Evolutionary conservation across 2,329 filamentous ascomycete genomes (phyloP).

Genomic region (Aspergillus sp.): DNA sequence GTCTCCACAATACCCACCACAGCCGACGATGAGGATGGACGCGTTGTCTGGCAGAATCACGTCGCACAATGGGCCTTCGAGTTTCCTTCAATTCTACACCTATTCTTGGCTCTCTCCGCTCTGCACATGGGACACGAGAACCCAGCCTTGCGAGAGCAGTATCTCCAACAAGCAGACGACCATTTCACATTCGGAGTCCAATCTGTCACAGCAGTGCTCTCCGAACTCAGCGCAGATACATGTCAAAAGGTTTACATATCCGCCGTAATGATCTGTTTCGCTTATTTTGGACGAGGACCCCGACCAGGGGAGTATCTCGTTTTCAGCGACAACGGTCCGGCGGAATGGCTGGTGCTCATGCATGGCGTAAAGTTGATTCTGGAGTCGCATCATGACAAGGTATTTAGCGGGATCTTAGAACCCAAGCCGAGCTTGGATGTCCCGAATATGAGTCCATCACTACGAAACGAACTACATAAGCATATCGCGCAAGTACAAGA

Average conservation of each 20-base stretch:
- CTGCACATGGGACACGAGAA: constrained; percentile 20
- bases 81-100: constrained; percentile 27
- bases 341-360: constrained; percentile 29
- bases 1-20: constrained; percentile 16
- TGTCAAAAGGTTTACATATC: constrained; percentile 30
- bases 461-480: constrained; percentile 12
- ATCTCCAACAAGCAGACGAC: constrained; percentile 21
- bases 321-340: constrained; percentile 21
- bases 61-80: constrained; percentile 23
- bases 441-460: constrained; percentile 3
- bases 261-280: constrained; percentile 25
- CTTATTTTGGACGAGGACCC: constrained; percentile 28
- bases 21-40: constrained; percentile 13
- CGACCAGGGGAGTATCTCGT: constrained; percentile 25
- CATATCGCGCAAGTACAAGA: constrained; percentile 10
- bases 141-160: constrained; percentile 13
- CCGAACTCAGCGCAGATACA: constrained; percentile 17
- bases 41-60: constrained; percentile 24
- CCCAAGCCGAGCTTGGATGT: constrained; percentile 1
- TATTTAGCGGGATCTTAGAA: constrained; percentile 21
- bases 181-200: constrained; percentile 31
- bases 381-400: constrained; percentile 7
- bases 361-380: constrained; percentile 23
- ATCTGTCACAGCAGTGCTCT: constrained; percentile 24
- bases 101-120: constrained; percentile 25